Percentiles rank a stretch among this genome's conserved stretches.
These are phyloP conservation scores for Citrus reticulata DNA, from an alignment of 345 rosid species.

Conservation along the genomic window DNA sequence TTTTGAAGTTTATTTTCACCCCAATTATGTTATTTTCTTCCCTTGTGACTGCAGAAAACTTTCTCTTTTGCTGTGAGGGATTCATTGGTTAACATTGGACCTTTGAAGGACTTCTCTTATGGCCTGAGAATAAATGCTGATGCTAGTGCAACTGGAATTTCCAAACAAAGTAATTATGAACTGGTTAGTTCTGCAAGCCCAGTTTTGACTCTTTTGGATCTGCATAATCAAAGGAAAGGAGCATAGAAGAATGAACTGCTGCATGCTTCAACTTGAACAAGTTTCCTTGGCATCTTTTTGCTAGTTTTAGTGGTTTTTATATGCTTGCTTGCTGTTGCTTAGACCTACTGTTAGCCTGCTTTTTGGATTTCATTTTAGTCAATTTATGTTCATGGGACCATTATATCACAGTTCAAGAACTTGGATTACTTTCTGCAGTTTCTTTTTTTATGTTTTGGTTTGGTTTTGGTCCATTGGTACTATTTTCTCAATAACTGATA, in stretches of 20 bases:
- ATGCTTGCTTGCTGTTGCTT: background rate
- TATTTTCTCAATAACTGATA: background rate
- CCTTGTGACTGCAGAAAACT: constrained; percentile 59
- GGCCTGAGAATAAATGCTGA: constrained; percentile 90
- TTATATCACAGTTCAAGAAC: background rate
- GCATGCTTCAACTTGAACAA: constrained; percentile 1
- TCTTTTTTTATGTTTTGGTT: background rate
- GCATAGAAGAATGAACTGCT: background rate
- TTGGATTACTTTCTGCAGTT: background rate
- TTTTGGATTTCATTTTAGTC: background rate
- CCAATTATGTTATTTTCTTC: constrained; percentile 18
- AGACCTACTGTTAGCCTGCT: background rate
- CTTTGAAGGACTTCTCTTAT: constrained; percentile 91
- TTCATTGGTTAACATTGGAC: constrained; percentile 88
- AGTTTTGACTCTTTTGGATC: background rate
- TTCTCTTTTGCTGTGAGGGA: constrained; percentile 95
- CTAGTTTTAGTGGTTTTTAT: background rate
- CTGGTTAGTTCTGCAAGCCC: constrained; percentile 54
- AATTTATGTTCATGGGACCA: background rate
- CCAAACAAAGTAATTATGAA: constrained; percentile 98
- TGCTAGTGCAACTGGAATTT: constrained; percentile 84
- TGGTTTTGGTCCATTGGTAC: background rate
- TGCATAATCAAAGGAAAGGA: background rate
- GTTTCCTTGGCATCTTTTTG: background rate
- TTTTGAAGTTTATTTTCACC: constrained; percentile 3